Evolutionary conservation across 495 filamentous ascomycete genomes (phyloP).

Genomic region (Halenospora varia): DNA sequence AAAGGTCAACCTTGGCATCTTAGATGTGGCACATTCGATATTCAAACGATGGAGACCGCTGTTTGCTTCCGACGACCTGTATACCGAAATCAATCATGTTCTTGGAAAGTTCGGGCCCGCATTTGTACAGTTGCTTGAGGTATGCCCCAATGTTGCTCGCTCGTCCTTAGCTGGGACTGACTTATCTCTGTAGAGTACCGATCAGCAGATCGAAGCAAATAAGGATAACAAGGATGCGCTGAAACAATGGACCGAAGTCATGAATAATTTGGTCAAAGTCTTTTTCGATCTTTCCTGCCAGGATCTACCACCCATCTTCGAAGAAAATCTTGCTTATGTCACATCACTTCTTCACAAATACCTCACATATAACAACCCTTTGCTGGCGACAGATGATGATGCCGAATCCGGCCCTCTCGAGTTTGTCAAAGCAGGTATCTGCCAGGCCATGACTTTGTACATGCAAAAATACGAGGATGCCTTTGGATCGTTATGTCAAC

Average conservation of each 20-base stretch:
- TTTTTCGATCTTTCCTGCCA: constrained; percentile 96
- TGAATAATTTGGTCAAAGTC: constrained; percentile 84
- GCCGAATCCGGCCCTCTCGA: constrained; percentile 81
- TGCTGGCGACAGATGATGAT: constrained; percentile 79
- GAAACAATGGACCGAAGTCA: constrained; percentile 69
- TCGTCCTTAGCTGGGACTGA: constrained; percentile 12
- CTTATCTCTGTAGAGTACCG: constrained; percentile 59
- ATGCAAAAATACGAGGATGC: constrained; percentile 92
- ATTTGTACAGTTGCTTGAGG: constrained; percentile 73
- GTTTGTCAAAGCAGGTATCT: constrained; percentile 84
- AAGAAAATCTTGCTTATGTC: constrained; percentile 69
- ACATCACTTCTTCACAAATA: constrained; percentile 85
- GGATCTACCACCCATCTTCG: constrained; percentile 87
- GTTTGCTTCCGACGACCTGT: constrained; percentile 85
- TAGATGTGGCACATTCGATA: constrained; percentile 97
- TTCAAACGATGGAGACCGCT: constrained; percentile 95
- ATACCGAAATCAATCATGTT: constrained; percentile 92
- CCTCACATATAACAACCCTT: constrained; percentile 77
- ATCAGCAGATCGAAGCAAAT: constrained; percentile 71
- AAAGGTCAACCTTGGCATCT: constrained; percentile 82
- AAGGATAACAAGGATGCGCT: constrained; percentile 68
- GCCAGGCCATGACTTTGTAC: constrained; percentile 81
- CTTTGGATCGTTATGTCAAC: constrained; percentile 69
- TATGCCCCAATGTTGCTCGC: constrained; percentile 31
- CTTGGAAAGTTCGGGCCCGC: constrained; percentile 74